Conservation (phyloP, 1,139 yeast genomes). For the Trichomonascaceae sp. region DNA sequence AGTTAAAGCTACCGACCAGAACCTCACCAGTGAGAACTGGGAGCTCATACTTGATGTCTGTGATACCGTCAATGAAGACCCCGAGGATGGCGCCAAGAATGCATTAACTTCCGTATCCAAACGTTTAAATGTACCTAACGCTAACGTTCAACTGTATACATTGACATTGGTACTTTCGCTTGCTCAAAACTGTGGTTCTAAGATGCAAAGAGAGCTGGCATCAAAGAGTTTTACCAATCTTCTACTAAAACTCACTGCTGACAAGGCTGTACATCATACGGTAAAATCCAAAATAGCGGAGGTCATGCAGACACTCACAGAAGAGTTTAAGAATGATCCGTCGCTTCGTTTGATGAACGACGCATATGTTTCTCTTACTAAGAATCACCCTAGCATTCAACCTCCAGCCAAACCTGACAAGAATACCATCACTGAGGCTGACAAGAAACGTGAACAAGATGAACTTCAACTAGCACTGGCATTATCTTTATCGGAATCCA, state of each 20-base stretch:
- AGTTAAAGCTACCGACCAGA: slow-evolving; percentile 74
- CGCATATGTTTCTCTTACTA: slow-evolving; percentile 38
- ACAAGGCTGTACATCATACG: slow-evolving; percentile 53
- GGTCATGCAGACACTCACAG: slow-evolving; percentile 57
- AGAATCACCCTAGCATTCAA: slow-evolving; percentile 31
- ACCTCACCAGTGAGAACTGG: slow-evolving; percentile 84
- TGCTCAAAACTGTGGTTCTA: slow-evolving; percentile 91
- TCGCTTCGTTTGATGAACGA: slow-evolving; percentile 64
- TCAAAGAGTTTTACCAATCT: slow-evolving; percentile 57
- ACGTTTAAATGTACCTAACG: slow-evolving; percentile 59
- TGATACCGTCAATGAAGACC: slow-evolving; percentile 67
- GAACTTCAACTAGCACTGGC: slow-evolving; percentile 75
- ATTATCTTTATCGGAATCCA: slow-evolving; percentile 60
- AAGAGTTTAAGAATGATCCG: slow-evolving; percentile 60
- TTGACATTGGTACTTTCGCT: slow-evolving; percentile 66
- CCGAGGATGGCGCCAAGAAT: slow-evolving; percentile 54
- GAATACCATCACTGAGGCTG: slow-evolving; percentile 43
- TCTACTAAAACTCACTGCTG: slow-evolving; percentile 51
- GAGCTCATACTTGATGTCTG: slow-evolving; percentile 75
- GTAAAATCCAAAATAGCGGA: slow-evolving; percentile 65
- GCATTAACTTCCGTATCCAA: slow-evolving; percentile 48
- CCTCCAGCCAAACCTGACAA: slow-evolving; percentile 61
- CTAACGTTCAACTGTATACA: slow-evolving; percentile 71
- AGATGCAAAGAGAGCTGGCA: slow-evolving; percentile 78
- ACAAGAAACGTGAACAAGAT: slow-evolving; percentile 62